Conservation (phyloP, 768 basidiomycete species). For the Boletus bicolor region DNA sequence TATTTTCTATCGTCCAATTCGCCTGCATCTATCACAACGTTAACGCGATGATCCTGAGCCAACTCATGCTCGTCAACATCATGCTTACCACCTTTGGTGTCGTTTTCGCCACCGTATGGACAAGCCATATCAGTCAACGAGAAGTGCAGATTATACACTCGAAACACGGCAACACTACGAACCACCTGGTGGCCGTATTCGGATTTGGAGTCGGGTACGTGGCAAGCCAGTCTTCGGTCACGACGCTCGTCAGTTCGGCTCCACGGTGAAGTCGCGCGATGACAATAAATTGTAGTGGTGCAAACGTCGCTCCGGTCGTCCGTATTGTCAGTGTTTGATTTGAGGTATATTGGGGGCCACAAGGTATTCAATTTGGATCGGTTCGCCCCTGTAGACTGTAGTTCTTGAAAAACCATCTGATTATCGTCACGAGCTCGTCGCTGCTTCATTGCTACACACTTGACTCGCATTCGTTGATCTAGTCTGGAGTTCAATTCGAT, state of each 20-base stretch:
- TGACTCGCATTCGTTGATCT: no score
- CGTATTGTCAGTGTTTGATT: no score
- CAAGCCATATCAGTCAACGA: neutral
- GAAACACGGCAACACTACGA: neutral
- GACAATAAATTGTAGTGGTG: no score
- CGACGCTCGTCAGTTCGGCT: neutral
- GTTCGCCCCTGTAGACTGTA: no score
- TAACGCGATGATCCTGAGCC: neutral
- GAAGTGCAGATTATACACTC: neutral
- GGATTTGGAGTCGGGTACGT: neutral
- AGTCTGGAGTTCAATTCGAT: no score
- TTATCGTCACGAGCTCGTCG: no score
- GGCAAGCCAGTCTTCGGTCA: neutral
- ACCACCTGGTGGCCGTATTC: neutral
- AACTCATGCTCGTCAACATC: conserved; percentile 2
- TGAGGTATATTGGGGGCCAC: no score
- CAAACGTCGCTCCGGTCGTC: no score
- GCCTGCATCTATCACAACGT: neutral
- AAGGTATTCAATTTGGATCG: no score
- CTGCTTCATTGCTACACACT: no score
- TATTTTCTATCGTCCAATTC: conserved; percentile 8
- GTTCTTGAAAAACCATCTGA: no score
- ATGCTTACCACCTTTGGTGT: conserved; percentile 12
- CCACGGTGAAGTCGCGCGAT: no score
- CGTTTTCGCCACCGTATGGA: neutral